Evolutionary conservation across 441 rosid species (phyloP).

Genomic region (Viola pubescens): DNA sequence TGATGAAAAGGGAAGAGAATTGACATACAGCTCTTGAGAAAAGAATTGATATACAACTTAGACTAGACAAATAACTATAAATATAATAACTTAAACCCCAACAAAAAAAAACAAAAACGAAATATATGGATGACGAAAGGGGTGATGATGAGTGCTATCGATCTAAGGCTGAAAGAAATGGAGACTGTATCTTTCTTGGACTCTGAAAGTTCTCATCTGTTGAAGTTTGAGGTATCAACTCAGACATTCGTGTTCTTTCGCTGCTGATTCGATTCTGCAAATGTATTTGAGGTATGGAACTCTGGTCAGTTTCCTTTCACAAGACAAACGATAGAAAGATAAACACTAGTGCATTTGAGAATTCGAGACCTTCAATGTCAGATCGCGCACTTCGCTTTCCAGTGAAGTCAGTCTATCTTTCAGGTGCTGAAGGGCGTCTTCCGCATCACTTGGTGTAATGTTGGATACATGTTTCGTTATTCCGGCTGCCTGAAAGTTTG

Average conservation of each 20-base stretch:
- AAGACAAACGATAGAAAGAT: background rate
- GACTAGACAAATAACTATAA: background rate
- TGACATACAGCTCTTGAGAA: conserved; percentile 1
- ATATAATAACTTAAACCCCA: background rate
- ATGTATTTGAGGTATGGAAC: background rate
- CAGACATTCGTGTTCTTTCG: conserved; percentile 51
- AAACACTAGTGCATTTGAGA: background rate
- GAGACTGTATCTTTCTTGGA: conserved; percentile 47
- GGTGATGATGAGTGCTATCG: conserved; percentile 21
- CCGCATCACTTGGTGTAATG: conserved; percentile 55
- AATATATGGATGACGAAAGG: background rate
- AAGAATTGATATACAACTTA: background rate
- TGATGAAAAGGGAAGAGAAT: background rate
- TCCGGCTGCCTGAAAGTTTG: conserved; percentile 54
- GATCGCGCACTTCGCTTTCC: conserved; percentile 65
- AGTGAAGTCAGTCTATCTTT: conserved; percentile 44
- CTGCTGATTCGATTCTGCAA: conserved; percentile 45
- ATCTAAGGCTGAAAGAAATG: conserved; percentile 65
- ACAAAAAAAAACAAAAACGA: background rate
- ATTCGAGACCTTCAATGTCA: conserved; percentile 45
- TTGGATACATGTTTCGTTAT: conserved; percentile 42
- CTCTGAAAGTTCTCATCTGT: conserved; percentile 45
- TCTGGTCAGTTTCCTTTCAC: background rate
- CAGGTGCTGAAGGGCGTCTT: conserved; percentile 72
- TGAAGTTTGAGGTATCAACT: conserved; percentile 47